Conservation (phyloP, 73 alveolate species). For the Durusdinium trenchii region DNA sequence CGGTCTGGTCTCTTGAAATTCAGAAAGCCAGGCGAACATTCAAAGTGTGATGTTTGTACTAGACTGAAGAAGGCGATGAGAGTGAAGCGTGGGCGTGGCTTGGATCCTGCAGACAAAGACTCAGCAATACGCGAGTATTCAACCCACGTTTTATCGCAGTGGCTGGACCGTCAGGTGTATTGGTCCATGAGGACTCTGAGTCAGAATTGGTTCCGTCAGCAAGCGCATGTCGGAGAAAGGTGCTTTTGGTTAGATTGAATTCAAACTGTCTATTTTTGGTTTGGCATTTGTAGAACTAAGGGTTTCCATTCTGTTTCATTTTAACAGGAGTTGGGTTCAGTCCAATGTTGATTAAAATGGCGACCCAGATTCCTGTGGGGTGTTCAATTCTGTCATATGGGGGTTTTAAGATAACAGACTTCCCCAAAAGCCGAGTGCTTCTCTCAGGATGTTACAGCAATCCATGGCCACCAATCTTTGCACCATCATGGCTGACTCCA, state of each 20-base stretch:
- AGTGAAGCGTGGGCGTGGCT: neutral
- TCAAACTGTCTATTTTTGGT: neutral
- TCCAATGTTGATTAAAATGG: too few species aligned
- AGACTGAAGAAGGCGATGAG: neutral
- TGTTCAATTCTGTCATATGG: neutral
- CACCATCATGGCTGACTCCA: neutral
- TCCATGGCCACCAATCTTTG: neutral
- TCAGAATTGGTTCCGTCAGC: neutral
- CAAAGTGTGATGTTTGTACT: neutral
- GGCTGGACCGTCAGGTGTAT: constrained; percentile 40
- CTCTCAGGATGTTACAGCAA: neutral
- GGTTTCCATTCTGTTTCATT: neutral
- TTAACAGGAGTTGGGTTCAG: too few species aligned
- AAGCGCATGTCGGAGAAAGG: neutral
- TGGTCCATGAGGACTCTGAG: constrained; percentile 7
- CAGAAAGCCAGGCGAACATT: neutral
- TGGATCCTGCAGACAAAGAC: neutral
- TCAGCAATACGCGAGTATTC: neutral
- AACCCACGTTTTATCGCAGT: neutral
- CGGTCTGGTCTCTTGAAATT: neutral
- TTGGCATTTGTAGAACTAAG: too few species aligned
- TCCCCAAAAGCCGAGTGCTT: neutral
- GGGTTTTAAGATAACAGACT: too few species aligned
- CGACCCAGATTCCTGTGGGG: neutral
- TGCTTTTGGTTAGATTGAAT: neutral